Base-by-base conservation (phyloP, 2,329 filamentous ascomycete genomes). In the Davidsoniella eucalypti region DNA sequence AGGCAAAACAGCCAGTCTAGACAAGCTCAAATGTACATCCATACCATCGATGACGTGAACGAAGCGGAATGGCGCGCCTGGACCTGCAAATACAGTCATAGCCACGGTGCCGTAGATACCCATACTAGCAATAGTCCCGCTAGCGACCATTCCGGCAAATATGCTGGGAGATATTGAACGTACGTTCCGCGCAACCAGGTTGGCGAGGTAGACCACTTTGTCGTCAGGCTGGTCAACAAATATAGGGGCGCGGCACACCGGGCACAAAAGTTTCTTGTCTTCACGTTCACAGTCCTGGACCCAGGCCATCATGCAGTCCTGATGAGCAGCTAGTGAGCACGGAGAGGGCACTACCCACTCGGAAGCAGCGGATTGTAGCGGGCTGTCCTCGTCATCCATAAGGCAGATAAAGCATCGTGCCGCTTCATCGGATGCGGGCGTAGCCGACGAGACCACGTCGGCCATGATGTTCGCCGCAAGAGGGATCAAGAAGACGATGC, bases 241-340 rank as follows among this genome's bases (percentile, higher is more conserved):
- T 58, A 96, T 94, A 56, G 78, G 74, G 2, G 79, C 75, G 63
- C 94, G 92, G 73, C 92, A 98, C 55, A 94, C 84, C 2, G 90
- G 90, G 61, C 92, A 98, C 49, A 76, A 69, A 55, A 95, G 78
- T 54, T 80, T 79, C 50, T 78, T 76, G 62, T 70, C 62, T 61
- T 74, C 64, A 53, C 64, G 73, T 65, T 95, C 87, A 60, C 87
- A 77, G 61, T 94, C 87, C n/a, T 85, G 82, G 16, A 96, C 82
- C 88, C 88, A 98, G 59, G 87, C 83, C 38, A 96, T 71, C 56
- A 96, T 73, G 62, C 88, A 94, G 54, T 79, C 76, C 63, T 96
- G 87, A 62, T 98, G 92, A 1, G 88, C 92, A 51, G 85, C 84
- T 38, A 98, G 72, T 10, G 85, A 87, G 65, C 92, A 98, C 0